Conservation (phyloP, 371 early-diverging fungal genomes). For the Mortierella sp. region DNA sequence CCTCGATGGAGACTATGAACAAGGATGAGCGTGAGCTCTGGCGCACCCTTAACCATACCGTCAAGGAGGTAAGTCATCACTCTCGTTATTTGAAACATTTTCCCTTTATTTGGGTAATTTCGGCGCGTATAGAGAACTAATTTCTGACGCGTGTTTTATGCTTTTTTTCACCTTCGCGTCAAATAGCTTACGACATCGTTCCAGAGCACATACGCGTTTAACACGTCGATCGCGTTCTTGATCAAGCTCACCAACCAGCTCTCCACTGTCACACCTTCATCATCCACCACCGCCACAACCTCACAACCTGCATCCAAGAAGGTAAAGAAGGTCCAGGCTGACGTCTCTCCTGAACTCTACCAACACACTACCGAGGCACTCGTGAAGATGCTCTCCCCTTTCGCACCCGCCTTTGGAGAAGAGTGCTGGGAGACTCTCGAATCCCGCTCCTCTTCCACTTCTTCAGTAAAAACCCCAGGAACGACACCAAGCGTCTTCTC, state of each 20-base stretch:
- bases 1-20: conserved; percentile 55
- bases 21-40: conserved; percentile 72
- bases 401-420: conserved; percentile 82
- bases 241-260: conserved; percentile 87
- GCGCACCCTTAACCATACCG: conserved; percentile 61
- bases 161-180: background rate
- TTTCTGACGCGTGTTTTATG: background rate
- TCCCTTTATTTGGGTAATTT: background rate
- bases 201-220: conserved; percentile 74
- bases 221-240: conserved; percentile 85
- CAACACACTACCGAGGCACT: conserved; percentile 69
- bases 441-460: background rate
- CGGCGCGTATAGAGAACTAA: background rate
- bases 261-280: conserved; percentile 35
- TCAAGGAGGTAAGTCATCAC: conserved; percentile 62
- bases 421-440: conserved; percentile 77
- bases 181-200: conserved; percentile 74
- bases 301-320: conserved; percentile 3
- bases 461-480: background rate
- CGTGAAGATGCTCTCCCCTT: conserved; percentile 82
- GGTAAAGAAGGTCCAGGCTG: conserved; percentile 26
- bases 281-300: conserved; percentile 4
- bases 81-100: background rate
- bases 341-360: conserved; percentile 64
- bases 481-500: conserved; percentile 63